Evolutionary conservation across 169 alveolate genomes (phyloP).

Genomic region (Haemoproteus tartakovskyi): DNA sequence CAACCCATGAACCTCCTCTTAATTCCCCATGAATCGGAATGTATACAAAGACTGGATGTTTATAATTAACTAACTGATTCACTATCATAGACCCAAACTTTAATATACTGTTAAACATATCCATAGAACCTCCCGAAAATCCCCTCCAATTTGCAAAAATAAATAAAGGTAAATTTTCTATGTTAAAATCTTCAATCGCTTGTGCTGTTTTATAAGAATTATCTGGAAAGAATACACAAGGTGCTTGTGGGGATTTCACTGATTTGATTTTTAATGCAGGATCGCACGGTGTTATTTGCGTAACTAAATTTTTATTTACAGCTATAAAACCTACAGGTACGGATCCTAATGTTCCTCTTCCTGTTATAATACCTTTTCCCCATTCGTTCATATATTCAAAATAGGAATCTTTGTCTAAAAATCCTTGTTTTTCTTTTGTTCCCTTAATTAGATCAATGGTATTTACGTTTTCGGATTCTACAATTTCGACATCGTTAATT

Average conservation of each 20-base stretch:
- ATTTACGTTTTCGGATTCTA: slow-evolving; percentile 13
- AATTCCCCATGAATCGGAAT: slow-evolving; percentile 82
- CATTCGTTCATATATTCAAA: slow-evolving; percentile 66
- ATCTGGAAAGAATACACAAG: slow-evolving; percentile 85
- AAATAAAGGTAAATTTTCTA: slow-evolving; percentile 80
- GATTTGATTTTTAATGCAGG: slow-evolving; percentile 55
- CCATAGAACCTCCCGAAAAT: slow-evolving; percentile 85
- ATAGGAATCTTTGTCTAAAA: slow-evolving; percentile 77
- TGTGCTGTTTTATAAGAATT: slow-evolving; percentile 87
- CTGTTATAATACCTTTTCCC: slow-evolving; percentile 64
- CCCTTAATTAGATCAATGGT: slow-evolving; percentile 27
- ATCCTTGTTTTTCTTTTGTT: slow-evolving; percentile 36
- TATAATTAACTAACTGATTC: slow-evolving; percentile 79
- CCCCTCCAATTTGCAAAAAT: slow-evolving; percentile 81
- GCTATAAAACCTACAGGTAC: slow-evolving; percentile 46
- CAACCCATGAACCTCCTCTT: slow-evolving; percentile 87
- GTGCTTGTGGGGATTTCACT: slow-evolving; percentile 37
- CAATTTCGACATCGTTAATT: slow-evolving; percentile 76
- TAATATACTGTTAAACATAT: slow-evolving; percentile 79
- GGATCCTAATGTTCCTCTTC: slow-evolving; percentile 58
- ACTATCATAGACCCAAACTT: slow-evolving; percentile 83
- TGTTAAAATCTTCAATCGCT: slow-evolving; percentile 83
- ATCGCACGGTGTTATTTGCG: slow-evolving; percentile 35
- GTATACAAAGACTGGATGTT: slow-evolving; percentile 82
- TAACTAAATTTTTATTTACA: slow-evolving; percentile 54